phyloP scores from a whole-genome alignment of 78 protist genomes.

The Cavenderia fasciculata region DNA sequence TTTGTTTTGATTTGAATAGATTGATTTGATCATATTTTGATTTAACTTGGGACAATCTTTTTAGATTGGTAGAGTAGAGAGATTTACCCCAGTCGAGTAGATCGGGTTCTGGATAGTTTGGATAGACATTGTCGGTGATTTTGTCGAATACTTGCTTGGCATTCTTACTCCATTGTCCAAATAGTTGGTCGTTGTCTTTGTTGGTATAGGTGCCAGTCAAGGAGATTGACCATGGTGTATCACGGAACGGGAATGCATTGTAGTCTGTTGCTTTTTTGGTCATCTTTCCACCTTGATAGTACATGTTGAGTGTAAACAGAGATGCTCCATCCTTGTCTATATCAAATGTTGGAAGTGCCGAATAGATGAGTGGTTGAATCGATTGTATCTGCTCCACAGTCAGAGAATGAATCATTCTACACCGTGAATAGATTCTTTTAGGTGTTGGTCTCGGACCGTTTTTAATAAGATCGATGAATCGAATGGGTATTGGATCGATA shows the following conservation, averaged over 20 bases:
- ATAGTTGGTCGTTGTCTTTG: background rate
- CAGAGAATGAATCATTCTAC: background rate
- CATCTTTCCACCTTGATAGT: conserved; percentile 33
- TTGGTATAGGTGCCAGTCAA: background rate
- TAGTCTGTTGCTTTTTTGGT: conserved; percentile 5
- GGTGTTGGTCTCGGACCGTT: background rate
- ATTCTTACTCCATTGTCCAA: background rate
- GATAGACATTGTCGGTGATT: conserved; percentile 4
- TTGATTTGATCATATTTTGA: conserved; percentile 37
- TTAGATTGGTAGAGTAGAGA: conserved; percentile 11
- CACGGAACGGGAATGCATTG: conserved; percentile 18
- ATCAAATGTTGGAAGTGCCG: background rate
- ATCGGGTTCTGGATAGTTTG: conserved; percentile 5
- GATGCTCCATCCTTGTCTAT: background rate
- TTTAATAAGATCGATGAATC: background rate
- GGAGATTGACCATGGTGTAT: background rate
- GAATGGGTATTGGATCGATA: background rate
- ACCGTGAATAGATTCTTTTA: background rate
- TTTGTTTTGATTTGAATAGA: conserved; percentile 3
- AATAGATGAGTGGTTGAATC: background rate
- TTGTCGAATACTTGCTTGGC: background rate
- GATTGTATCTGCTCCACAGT: background rate
- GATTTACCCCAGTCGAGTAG: background rate
- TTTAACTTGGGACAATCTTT: background rate
- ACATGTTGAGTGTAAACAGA: background rate